A percentile compares a stretch with the other conserved stretches of the same genome.
These are phyloP conservation scores for Coffea eugenioides DNA, from an alignment of 257 asterid genomes.

Conservation along the genomic window DNA sequence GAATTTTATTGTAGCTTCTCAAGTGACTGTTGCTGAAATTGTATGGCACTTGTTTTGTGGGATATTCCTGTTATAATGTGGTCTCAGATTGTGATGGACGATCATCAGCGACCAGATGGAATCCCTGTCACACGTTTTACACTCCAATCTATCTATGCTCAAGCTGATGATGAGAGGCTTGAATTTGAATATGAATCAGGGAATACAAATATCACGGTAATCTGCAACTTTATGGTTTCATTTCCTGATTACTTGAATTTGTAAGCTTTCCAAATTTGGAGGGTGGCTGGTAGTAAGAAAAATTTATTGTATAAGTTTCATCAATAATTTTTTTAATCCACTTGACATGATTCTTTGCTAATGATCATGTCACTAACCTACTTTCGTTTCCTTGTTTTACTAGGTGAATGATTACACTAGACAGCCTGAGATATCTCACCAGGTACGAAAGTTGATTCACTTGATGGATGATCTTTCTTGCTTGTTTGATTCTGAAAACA, in stretches of 20 bases:
- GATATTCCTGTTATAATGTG: conserved; percentile 17
- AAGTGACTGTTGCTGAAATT: not conserved
- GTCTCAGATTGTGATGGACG: conserved; percentile 95
- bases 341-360: not conserved
- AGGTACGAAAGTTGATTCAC: conserved; percentile 49
- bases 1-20: conserved; percentile 13
- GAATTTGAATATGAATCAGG: conserved; percentile 97
- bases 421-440: conserved; percentile 77
- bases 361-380: not conserved
- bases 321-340: not conserved
- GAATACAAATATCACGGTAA: conserved; percentile 81
- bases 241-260: conserved; percentile 9
- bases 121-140: conserved; percentile 88
- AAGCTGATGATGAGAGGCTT: conserved; percentile 86
- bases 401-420: conserved; percentile 73
- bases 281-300: not conserved
- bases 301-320: not conserved
- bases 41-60: not conserved
- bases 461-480: conserved; percentile 3
- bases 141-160: conserved; percentile 83
- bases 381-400: conserved; percentile 18
- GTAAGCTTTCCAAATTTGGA: not conserved
- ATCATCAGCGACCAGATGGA: conserved; percentile 94
- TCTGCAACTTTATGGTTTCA: conserved; percentile 12
- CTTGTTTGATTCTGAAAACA: conserved; percentile 5